These are phyloP conservation scores for Cladosporium sp. DNA, from an alignment of 2,329 filamentous ascomycete genomes.

Conservation along the genomic window DNA sequence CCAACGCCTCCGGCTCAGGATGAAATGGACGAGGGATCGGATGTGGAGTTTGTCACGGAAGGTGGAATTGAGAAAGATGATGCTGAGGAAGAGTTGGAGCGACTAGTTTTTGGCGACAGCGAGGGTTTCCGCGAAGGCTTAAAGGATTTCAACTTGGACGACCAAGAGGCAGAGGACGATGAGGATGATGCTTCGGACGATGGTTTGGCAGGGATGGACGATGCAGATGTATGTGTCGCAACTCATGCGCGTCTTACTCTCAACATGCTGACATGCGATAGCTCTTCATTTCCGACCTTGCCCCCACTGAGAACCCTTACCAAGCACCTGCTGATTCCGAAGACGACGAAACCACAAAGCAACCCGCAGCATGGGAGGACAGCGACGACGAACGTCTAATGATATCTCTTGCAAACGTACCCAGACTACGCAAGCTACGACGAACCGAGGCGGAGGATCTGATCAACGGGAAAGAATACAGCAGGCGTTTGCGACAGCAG, in stretches of 20 bases:
- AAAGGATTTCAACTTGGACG: conserved; percentile 46
- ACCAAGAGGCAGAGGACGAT: conserved; percentile 42
- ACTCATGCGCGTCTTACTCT: neutral
- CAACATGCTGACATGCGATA: conserved; percentile 25
- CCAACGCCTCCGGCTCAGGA: conserved; percentile 7
- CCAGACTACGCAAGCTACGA: conserved; percentile 75
- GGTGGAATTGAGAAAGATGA: conserved; percentile 26
- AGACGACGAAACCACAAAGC: conserved; percentile 35
- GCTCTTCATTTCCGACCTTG: conserved; percentile 78
- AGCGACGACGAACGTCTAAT: conserved; percentile 88
- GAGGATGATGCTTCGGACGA: conserved; percentile 31
- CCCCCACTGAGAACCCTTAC: conserved; percentile 36
- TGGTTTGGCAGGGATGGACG: conserved; percentile 59
- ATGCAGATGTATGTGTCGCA: conserved; percentile 56
- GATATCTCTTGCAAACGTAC: conserved; percentile 71
- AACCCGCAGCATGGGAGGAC: conserved; percentile 75
- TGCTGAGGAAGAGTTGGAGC: conserved; percentile 48
- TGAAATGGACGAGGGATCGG: conserved; percentile 20
- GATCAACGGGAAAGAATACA: conserved; percentile 80
- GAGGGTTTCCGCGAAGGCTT: conserved; percentile 73
- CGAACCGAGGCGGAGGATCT: conserved; percentile 76
- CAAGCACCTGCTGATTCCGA: conserved; percentile 35
- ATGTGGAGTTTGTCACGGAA: conserved; percentile 26
- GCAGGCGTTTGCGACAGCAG: conserved; percentile 70
- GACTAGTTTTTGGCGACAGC: conserved; percentile 80